These are phyloP conservation scores for Groenewaldozyma salmanticensis DNA, from an alignment of 805 yeast species.

Conservation along the genomic window DNA sequence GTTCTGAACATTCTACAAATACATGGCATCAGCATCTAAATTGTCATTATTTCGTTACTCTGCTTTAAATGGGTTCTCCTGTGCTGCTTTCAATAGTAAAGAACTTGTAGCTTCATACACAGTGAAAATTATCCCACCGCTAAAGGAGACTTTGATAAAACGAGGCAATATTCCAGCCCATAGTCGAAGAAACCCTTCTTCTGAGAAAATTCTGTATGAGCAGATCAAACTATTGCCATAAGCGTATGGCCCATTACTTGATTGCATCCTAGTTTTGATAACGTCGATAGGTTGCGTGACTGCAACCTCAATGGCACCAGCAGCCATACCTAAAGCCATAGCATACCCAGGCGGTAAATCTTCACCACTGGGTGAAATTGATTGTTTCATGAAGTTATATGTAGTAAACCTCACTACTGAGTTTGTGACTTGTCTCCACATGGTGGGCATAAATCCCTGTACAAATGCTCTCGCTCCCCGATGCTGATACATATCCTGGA, in stretches of 20 bases:
- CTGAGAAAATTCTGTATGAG: conserved; percentile 27
- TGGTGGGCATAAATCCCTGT: conserved; percentile 78
- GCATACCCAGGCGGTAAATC: conserved; percentile 23
- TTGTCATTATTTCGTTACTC: conserved; percentile 10
- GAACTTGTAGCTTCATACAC: conserved; percentile 52
- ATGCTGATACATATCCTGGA: conserved; percentile 51
- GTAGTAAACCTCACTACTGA: conserved; percentile 79
- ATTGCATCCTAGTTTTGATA: conserved; percentile 77
- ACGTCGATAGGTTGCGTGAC: conserved; percentile 86
- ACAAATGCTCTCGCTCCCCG: conserved; percentile 72
- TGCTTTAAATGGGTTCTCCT: conserved; percentile 31
- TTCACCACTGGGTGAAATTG: conserved; percentile 23
- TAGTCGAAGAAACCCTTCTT: conserved; percentile 31
- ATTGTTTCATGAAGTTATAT: conserved; percentile 67
- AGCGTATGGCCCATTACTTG: conserved; percentile 31
- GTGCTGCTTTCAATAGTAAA: conserved; percentile 30
- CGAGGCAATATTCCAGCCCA: conserved; percentile 44
- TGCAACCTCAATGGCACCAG: conserved; percentile 65
- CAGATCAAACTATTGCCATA: conserved; percentile 29
- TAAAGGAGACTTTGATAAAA: conserved; percentile 56
- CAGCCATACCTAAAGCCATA: conserved; percentile 42
- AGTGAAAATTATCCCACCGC: conserved; percentile 60
- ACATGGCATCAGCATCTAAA: not conserved
- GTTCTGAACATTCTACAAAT: not conserved
- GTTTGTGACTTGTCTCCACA: conserved; percentile 67